Percentiles rank a stretch among this genome's conserved stretches.
These are phyloP conservation scores for Claviceps sp. DNA, from an alignment of 2,329 filamentous ascomycete genomes.

Conservation along the genomic window DNA sequence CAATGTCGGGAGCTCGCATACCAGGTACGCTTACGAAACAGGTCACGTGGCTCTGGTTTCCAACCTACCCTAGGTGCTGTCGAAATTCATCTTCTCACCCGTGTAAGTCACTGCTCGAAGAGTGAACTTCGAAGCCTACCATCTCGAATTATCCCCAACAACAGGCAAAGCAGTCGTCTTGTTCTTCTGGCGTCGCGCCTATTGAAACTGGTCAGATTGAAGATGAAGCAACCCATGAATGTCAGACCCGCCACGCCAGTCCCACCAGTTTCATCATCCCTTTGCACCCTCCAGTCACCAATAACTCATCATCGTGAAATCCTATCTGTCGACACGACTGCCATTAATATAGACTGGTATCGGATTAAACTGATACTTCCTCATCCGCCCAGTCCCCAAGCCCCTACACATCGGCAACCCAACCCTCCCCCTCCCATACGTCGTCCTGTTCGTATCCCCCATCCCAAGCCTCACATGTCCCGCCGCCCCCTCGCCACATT, in stretches of 20 bases:
- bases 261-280: background rate
- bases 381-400: background rate
- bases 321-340: background rate
- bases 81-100: too few species aligned
- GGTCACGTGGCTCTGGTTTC: background rate
- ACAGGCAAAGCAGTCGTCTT: background rate
- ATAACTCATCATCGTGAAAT: background rate
- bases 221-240: background rate
- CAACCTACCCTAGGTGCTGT: background rate
- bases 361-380: background rate
- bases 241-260: background rate
- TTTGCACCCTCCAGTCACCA: background rate
- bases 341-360: background rate
- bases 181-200: background rate
- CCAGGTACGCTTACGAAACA: background rate
- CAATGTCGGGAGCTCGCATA: background rate
- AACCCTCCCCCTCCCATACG: constrained; percentile 1
- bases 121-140: too few species aligned
- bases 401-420: background rate
- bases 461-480: background rate
- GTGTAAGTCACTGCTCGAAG: background rate
- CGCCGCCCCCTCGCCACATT: background rate
- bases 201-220: background rate
- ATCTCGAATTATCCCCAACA: background rate
- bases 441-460: background rate